Evolutionary conservation across 176 grass and related monocot species (phyloP), one percentile per base, ranked within the genome.

Genomic region (Thalia dealbata): DNA sequence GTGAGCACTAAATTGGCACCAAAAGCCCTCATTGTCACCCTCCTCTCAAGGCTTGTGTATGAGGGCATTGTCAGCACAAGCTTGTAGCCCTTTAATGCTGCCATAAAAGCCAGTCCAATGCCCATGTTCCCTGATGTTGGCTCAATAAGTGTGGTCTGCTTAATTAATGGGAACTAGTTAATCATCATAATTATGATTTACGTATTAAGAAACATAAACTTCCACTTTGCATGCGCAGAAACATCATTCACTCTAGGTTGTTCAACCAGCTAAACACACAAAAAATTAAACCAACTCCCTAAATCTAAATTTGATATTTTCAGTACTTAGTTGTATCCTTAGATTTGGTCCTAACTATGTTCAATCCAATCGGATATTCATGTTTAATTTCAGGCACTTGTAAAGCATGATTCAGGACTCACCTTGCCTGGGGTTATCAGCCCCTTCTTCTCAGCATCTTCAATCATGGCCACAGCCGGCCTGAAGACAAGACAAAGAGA

Each of bases 391-490:
- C 32, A 38, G 32, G 32, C 1, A 38, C 1, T 4, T 38, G 32
- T 38, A 15, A n/a, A 12, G 16, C 22, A 45, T 23, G 1, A 32
- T 8, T 61, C 52, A 67, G 0, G 11, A 75, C 71, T 86, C 58
- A 97, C 93, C 93, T 92, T 92, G 62, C 93, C 87, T 18, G 93
- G 89, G 75, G 89, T 92, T 71, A 92, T 97, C 41, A 92, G 56
- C 8, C 93, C 87, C 74, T 82, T 92, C 73, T 82, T 92, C 73
- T 97, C 93, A 52, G 93, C 93, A 74, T 92, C 93, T 80, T 96
- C 89, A 55, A 97, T 48, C 93, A 97, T 97, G 63, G 89, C 81
- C 70, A 86, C 64, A 73, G 89, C 93, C 63, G 93, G 93, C 59
- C 89, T 90, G 84, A 23, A 80, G 59, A 25, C 59, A 61, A 61